phyloP scores from a whole-genome alignment of 768 basidiomycete species.

The Crucibulum laeve region DNA sequence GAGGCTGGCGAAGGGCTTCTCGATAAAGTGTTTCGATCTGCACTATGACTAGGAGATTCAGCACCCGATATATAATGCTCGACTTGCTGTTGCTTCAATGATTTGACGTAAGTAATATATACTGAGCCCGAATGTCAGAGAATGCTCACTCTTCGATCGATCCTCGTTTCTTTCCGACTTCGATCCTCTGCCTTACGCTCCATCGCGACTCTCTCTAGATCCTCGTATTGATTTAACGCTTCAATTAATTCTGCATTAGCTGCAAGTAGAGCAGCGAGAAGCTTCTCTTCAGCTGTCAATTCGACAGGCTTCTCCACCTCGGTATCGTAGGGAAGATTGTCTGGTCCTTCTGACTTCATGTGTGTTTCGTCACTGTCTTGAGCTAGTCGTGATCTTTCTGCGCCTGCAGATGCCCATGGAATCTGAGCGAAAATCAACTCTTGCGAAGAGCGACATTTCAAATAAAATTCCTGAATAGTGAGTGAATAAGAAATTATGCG shows the following conservation, averaged over 20 bases:
- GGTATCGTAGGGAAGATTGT: constrained; percentile 7
- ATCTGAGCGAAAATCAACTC: constrained; percentile 86
- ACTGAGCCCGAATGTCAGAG: constrained; percentile 1
- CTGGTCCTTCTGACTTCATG: constrained; percentile 11
- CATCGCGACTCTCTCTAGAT: constrained; percentile 63
- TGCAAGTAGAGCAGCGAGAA: constrained; percentile 67
- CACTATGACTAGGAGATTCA: constrained; percentile 18
- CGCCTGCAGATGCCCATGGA: constrained; percentile 84
- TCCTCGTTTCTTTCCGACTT: constrained; percentile 62
- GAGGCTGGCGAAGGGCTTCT: constrained; percentile 38
- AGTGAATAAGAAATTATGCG: not conserved
- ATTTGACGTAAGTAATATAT: constrained; percentile 15
- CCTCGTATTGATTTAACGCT: constrained; percentile 71
- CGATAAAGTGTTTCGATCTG: constrained; percentile 32
- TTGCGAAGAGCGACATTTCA: constrained; percentile 75
- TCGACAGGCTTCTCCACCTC: constrained; percentile 29
- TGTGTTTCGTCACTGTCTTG: constrained; percentile 19
- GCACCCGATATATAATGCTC: constrained; percentile 7
- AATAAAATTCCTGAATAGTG: constrained; percentile 70
- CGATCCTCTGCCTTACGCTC: constrained; percentile 65
- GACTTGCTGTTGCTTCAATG: no score
- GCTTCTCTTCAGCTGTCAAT: constrained; percentile 67
- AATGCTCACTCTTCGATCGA: constrained; percentile 60
- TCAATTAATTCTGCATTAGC: constrained; percentile 71
- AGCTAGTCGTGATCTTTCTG: constrained; percentile 58